phyloP scores from a whole-genome alignment of 1,139 yeast species.

The Yamadazyma mexicana region DNA sequence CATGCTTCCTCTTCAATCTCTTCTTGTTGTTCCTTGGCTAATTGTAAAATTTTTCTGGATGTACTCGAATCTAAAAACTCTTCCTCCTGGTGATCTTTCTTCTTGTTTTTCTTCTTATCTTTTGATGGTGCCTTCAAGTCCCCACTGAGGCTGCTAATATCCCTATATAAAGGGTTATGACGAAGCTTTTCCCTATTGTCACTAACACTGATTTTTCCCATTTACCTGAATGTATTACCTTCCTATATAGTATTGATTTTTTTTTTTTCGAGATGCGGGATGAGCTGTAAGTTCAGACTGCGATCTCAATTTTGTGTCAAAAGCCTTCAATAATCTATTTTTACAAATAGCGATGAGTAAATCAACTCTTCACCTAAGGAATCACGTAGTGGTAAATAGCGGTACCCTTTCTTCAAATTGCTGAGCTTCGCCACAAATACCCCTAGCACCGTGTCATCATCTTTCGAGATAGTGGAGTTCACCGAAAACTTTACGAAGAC shows the following conservation, averaged over 20 bases:
- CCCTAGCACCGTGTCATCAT: conserved; percentile 51
- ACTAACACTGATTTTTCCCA: conserved; percentile 65
- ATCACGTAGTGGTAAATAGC: conserved; percentile 78
- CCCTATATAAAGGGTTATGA: conserved; percentile 80
- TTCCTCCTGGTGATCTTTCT: conserved; percentile 48
- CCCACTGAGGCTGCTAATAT: conserved; percentile 72
- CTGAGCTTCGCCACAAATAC: conserved; percentile 53
- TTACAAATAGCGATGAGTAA: conserved; percentile 73
- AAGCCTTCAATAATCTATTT: conserved; percentile 40
- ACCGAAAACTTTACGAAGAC: conserved; percentile 36
- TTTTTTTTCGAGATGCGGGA: conserved; percentile 3
- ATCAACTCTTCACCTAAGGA: conserved; percentile 77
- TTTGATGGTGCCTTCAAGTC: conserved; percentile 49
- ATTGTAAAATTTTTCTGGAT: conserved; percentile 80
- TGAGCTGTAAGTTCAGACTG: neutral
- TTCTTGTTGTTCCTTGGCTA: conserved; percentile 91
- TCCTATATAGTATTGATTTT: too few relatives aligned
- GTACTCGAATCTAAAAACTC: conserved; percentile 76
- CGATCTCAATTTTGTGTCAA: conserved; percentile 3
- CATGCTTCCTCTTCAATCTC: conserved; percentile 78
- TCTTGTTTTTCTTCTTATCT: conserved; percentile 16
- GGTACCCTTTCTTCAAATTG: conserved; percentile 69
- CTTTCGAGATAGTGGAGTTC: conserved; percentile 19
- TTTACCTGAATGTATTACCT: too few relatives aligned
- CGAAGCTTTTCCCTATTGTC: conserved; percentile 51